Evolutionary conservation across 352 stramenopile species (phyloP), one percentile per base, ranked within the genome.

Genomic region (Saprolegnia parasitica): DNA sequence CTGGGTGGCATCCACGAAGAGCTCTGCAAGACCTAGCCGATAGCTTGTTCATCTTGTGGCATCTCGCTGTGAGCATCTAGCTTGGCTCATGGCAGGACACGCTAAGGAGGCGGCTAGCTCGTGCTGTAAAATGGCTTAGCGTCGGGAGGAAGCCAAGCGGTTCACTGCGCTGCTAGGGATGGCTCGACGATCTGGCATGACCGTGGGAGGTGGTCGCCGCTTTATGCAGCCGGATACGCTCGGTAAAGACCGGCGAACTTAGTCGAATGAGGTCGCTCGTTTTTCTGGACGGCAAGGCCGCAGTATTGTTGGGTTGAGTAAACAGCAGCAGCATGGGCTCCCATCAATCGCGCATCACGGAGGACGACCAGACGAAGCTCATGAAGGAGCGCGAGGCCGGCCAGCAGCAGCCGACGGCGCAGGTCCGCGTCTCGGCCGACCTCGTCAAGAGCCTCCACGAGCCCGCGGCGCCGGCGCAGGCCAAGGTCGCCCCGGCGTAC

Each of bases 291-390:
- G 42, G 42, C 18, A 49, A 49, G 42, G 18, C 13, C 42, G 42
- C 42, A 49, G 42, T 49, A 49, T 49, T 49, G 42, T 49, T 35
- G 42, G 42, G 42, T 49, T 49, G 42, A 49, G 63, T 70, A 40
- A 68, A 68, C 62, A 58, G 26, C 26, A 24, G 37, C n/a, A 70
- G 37, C 42, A 70, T 70, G 63, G 63, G 63, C 46, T 52, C 63
- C 10, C 63, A 70, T 52, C 42, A 70, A 52, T 70, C 63, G 15
- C 46, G 63, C 46, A 70, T 70, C 63, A 70, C 54, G 63, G 63
- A 70, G 23, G 63, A 70, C 50, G 63, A 70, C 39, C 63, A 70
- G n/a, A 70, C 63, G 42, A 70, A 70, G 63, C 63, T 70, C 46
- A 70, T 61, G 42, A 52, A 70, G 63, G 63, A 70, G 63, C 23